Conservation (phyloP, 345 rosid genomes). For the Corchorus olitorius region DNA sequence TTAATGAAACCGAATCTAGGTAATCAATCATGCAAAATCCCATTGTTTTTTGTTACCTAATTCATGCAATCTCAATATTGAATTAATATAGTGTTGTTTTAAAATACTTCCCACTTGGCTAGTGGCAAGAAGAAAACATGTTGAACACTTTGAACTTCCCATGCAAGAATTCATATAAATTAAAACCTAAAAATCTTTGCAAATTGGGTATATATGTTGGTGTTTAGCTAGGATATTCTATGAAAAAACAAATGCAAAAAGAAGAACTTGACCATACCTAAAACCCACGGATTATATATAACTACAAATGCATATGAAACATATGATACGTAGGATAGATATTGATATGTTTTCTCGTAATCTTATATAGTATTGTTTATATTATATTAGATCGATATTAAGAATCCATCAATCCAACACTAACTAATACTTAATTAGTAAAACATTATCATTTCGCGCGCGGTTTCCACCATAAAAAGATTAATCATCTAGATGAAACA, state of each 20-base stretch:
- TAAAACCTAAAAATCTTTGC: not conserved
- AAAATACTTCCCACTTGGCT: not conserved
- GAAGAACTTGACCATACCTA: not conserved
- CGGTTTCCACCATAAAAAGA: too few relatives aligned
- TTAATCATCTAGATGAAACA: too few relatives aligned
- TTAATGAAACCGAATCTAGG: not conserved
- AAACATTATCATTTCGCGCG: too few relatives aligned
- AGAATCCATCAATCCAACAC: too few relatives aligned
- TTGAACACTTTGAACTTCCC: not conserved
- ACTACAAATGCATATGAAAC: not conserved
- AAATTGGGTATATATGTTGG: not conserved
- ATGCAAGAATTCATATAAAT: not conserved
- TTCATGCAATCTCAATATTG: not conserved
- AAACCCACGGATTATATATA: not conserved
- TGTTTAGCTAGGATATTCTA: not conserved
- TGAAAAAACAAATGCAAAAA: not conserved
- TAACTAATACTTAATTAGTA: too few relatives aligned
- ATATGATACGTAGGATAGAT: not conserved
- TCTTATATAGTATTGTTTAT: too few relatives aligned
- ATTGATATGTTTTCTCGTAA: too few relatives aligned
- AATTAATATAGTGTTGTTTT: not conserved
- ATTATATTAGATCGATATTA: too few relatives aligned
- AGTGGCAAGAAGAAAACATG: not conserved
- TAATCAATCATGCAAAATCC: not conserved
- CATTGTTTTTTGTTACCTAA: too few relatives aligned